Percentiles rank a stretch among this genome's conserved stretches.
phyloP scores from a whole-genome alignment of 2,329 filamentous ascomycete species.

The Nemania diffusa region DNA sequence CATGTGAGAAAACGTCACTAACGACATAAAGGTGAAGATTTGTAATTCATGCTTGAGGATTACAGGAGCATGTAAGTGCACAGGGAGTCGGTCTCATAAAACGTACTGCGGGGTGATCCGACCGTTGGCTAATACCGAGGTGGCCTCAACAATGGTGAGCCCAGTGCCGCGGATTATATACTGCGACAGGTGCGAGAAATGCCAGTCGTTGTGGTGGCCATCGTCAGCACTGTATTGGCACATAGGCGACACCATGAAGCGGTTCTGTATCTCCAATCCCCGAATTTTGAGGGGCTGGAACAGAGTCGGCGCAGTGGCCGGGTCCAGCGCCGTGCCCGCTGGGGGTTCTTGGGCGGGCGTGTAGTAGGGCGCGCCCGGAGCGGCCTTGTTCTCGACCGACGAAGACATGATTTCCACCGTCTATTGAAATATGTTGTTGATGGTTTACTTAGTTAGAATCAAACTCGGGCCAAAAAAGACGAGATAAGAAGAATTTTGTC shows the following conservation, averaged over 20 bases:
- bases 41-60: background rate
- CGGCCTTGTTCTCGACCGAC: constrained; percentile 51
- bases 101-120: constrained; percentile 75
- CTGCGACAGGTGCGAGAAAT: constrained; percentile 83
- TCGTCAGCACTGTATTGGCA: constrained; percentile 67
- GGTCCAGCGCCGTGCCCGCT: constrained; percentile 59
- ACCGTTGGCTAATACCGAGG: constrained; percentile 77
- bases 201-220: constrained; percentile 81
- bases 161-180: constrained; percentile 80
- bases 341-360: constrained; percentile 65
- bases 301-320: constrained; percentile 59
- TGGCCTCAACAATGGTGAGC: constrained; percentile 81
- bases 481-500: background rate
- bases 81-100: background rate
- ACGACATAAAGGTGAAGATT: background rate
- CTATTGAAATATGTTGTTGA: background rate
- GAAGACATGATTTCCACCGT: constrained; percentile 39
- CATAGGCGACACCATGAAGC: constrained; percentile 69
- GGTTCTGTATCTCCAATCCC: constrained; percentile 64
- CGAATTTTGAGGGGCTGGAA: constrained; percentile 68
- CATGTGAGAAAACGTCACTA: background rate
- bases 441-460: background rate
- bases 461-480: background rate
- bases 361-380: constrained; percentile 61
- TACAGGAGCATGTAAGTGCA: background rate